These are phyloP conservation scores for Apiotrichum akiyoshidainum DNA, from an alignment of 1,284 basidiomycete species.

Conservation along the genomic window DNA sequence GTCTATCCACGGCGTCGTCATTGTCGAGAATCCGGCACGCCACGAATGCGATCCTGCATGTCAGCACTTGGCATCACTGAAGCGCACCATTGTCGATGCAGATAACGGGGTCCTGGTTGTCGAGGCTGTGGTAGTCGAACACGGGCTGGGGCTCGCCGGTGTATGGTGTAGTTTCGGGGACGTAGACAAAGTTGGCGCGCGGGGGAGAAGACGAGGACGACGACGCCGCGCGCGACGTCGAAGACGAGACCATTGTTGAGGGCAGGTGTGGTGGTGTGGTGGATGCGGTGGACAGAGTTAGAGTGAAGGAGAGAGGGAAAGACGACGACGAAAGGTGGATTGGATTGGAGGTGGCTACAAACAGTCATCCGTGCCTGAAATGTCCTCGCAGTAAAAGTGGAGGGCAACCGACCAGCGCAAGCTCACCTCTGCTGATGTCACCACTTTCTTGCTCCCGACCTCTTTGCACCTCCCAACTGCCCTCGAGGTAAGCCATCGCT, in stretches of 20 bases:
- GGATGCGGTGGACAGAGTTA: not conserved
- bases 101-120: constrained; percentile 52
- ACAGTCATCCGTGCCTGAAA: not conserved
- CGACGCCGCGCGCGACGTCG: constrained; percentile 26
- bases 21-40: constrained; percentile 75
- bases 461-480: too few species aligned
- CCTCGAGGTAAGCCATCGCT: too few species aligned
- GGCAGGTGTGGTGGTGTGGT: not conserved
- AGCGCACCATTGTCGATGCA: constrained; percentile 82
- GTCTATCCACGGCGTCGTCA: constrained; percentile 56
- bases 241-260: constrained; percentile 6
- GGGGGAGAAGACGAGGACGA: constrained; percentile 19
- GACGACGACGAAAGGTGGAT: not conserved
- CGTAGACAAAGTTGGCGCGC: constrained; percentile 28
- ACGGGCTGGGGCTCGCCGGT: constrained; percentile 28
- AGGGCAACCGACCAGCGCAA: not conserved
- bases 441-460: too few species aligned
- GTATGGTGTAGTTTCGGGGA: constrained; percentile 28
- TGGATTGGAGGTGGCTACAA: not conserved
- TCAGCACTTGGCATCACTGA: not conserved
- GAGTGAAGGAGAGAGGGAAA: not conserved
- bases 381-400: not conserved
- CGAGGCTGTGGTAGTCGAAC: constrained; percentile 38
- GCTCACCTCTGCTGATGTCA: not conserved
- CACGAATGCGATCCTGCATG: constrained; percentile 66